Percentiles rank a stretch among this genome's conserved stretches.
Conservation (phyloP, 176 grass and related monocot species). For the Rhynchospora pubera region DNA sequence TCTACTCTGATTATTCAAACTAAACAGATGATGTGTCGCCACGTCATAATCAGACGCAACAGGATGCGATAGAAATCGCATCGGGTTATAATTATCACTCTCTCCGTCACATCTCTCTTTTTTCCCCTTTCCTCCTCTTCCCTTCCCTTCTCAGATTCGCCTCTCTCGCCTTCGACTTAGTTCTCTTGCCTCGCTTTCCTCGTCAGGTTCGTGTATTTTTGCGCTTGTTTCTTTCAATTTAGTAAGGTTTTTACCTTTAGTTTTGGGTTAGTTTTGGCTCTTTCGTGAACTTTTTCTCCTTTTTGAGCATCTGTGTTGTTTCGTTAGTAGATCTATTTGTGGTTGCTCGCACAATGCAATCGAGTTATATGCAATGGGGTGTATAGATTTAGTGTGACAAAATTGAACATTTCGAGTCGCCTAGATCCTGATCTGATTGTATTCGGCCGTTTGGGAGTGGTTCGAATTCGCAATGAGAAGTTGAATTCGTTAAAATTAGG, state of each 20-base stretch:
- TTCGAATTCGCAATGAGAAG: not conserved
- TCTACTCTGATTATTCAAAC: not conserved
- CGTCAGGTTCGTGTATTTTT: not conserved
- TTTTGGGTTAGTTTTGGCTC: not conserved
- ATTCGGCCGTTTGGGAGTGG: not conserved
- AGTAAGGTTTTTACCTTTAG: not conserved
- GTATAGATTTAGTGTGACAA: not conserved
- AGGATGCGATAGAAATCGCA: not conserved
- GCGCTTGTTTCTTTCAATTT: not conserved
- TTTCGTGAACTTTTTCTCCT: not conserved
- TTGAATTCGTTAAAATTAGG: not conserved
- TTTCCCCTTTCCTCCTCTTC: not conserved
- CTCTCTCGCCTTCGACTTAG: not conserved
- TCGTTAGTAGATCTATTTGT: slow-evolving; percentile 19
- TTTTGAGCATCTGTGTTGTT: not conserved
- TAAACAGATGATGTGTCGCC: not conserved
- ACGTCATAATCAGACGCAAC: not conserved
- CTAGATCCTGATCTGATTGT: slow-evolving; percentile 15
- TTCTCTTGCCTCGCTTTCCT: not conserved
- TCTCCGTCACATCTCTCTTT: not conserved
- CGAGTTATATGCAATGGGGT: not conserved
- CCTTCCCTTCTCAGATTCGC: not conserved
- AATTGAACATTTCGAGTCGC: not conserved
- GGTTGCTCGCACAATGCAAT: not conserved
- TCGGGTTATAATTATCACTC: not conserved